Percentiles rank a stretch among this genome's conserved stretches.
Evolutionary conservation across 2,329 filamentous ascomycete species (phyloP).

Genomic region (Biscogniauxia mediterranea): DNA sequence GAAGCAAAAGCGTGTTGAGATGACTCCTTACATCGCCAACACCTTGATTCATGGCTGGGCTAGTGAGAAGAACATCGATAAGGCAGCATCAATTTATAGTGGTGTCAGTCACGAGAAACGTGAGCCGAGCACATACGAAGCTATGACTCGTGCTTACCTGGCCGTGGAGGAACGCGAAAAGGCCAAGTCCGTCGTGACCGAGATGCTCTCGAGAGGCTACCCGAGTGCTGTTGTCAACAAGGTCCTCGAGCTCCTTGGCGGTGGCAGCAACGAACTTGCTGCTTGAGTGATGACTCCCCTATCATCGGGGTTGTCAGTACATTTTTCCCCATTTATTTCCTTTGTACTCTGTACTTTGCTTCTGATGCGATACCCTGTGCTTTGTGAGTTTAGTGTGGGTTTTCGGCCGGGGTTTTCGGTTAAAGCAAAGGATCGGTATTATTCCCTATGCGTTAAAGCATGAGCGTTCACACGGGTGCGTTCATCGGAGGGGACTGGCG

Average conservation of each 20-base stretch:
- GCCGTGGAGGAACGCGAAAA: slow-evolving; percentile 75
- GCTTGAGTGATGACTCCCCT: slow-evolving; percentile 11
- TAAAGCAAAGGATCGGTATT: slow-evolving; percentile 20
- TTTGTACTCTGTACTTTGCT: slow-evolving; percentile 34
- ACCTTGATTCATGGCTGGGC: slow-evolving; percentile 98
- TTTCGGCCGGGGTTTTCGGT: slow-evolving; percentile 26
- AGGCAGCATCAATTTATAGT: slow-evolving; percentile 76
- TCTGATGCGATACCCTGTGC: slow-evolving; percentile 35
- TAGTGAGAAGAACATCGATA: slow-evolving; percentile 73
- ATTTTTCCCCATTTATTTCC: slow-evolving; percentile 21
- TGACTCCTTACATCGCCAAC: slow-evolving; percentile 98
- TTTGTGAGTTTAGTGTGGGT: slow-evolving; percentile 22
- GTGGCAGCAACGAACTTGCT: slow-evolving; percentile 44
- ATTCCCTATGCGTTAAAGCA: slow-evolving; percentile 2
- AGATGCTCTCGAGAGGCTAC: slow-evolving; percentile 90
- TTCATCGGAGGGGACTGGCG: slow-evolving; percentile 19
- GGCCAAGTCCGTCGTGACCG: slow-evolving; percentile 77
- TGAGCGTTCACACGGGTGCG: slow-evolving; percentile 1
- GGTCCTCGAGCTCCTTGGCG: slow-evolving; percentile 83
- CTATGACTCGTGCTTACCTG: slow-evolving; percentile 93
- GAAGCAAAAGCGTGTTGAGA: slow-evolving; percentile 68
- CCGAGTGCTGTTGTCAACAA: slow-evolving; percentile 90
- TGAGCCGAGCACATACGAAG: slow-evolving; percentile 97
- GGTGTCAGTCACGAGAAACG: slow-evolving; percentile 74
- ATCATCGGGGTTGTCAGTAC: background rate